Percentiles rank a stretch among this genome's conserved stretches.
Conservation (phyloP, 371 early-diverging fungal species). For the Synchytrium microbalum region DNA sequence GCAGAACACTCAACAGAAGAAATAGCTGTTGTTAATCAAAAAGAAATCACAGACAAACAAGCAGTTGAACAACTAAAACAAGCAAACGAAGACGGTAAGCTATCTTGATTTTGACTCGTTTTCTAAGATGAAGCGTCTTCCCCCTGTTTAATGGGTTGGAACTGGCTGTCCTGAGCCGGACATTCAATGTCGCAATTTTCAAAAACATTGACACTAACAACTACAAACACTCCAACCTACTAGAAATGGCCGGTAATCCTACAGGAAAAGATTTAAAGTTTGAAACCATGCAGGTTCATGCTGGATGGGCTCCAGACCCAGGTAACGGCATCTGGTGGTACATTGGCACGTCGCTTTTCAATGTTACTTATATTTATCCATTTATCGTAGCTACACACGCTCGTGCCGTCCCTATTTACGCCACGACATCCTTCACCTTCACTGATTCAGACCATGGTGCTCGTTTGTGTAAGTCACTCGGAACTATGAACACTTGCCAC, state of each 20-base stretch:
- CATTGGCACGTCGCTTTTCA: neutral
- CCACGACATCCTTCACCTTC: slow-evolving; percentile 71
- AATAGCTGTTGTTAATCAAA: no score
- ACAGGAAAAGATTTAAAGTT: slow-evolving; percentile 36
- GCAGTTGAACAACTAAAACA: no score
- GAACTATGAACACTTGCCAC: slow-evolving; percentile 17
- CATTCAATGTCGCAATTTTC: no score
- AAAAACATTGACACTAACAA: no score
- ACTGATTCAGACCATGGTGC: slow-evolving; percentile 69
- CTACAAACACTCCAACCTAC: no score
- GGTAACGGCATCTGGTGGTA: slow-evolving; percentile 6
- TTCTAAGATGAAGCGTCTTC: no score
- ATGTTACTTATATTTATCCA: slow-evolving; percentile 1
- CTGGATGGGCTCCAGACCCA: slow-evolving; percentile 58
- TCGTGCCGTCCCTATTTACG: slow-evolving; percentile 86
- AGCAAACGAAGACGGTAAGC: no score
- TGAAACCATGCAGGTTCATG: slow-evolving; percentile 89
- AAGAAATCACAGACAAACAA: no score
- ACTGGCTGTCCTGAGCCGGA: no score
- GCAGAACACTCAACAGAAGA: no score
- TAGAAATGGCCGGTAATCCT: slow-evolving; percentile 34
- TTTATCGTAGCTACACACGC: slow-evolving; percentile 52
- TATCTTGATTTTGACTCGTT: no score
- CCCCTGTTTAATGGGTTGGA: no score
- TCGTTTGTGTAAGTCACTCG: slow-evolving; percentile 62